Conservation (phyloP, 805 yeast species). For the Wickerhamiella kurtzmanii region DNA sequence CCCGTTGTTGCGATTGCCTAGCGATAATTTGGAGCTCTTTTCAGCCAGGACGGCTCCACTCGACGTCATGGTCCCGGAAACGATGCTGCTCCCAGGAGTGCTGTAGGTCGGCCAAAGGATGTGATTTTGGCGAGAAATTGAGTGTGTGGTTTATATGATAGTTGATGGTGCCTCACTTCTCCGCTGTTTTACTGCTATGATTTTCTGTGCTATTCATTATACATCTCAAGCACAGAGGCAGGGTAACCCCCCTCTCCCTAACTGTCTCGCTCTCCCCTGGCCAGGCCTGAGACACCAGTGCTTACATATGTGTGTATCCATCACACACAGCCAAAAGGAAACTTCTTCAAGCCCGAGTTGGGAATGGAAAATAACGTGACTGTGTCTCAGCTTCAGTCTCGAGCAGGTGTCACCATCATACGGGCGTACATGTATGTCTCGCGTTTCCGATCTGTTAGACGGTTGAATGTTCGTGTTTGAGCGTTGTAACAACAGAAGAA, state of each 20-base stretch:
- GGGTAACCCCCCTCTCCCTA: background rate
- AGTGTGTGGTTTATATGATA: background rate
- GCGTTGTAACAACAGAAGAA: too few relatives aligned
- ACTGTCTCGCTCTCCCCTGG: too few relatives aligned
- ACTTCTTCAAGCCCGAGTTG: too few relatives aligned
- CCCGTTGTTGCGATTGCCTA: background rate
- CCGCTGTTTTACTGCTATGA: background rate
- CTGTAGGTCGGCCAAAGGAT: background rate
- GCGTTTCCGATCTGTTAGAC: too few relatives aligned
- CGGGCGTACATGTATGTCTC: too few relatives aligned
- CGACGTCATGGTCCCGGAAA: background rate
- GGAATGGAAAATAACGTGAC: too few relatives aligned
- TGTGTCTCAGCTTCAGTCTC: too few relatives aligned
- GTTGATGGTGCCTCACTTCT: background rate
- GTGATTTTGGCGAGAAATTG: background rate
- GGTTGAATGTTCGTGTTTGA: too few relatives aligned
- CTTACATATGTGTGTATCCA: too few relatives aligned
- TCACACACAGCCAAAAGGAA: too few relatives aligned
- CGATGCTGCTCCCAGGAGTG: background rate
- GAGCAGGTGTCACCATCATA: too few relatives aligned
- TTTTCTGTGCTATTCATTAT: background rate
- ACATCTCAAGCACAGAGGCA: background rate
- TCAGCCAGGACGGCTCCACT: slow-evolving; percentile 1
- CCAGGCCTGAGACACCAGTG: too few relatives aligned
- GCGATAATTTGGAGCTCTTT: background rate